Conservation (phyloP, 1,284 basidiomycete species). For the Rhodofomes roseus region DNA sequence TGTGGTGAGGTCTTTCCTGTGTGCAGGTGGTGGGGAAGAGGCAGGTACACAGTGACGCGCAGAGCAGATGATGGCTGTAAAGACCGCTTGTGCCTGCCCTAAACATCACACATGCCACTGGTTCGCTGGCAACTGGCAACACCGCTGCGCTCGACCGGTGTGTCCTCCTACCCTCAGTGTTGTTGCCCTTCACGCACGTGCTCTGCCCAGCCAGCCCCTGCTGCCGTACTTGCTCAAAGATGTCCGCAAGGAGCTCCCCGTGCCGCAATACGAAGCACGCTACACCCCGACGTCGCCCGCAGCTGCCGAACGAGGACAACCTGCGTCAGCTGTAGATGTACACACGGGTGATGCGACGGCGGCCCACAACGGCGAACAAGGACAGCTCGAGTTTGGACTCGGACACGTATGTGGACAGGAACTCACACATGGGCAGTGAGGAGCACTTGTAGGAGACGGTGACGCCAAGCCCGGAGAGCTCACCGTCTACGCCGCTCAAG, state of each 20-base stretch:
- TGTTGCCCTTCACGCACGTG: conserved; percentile 5
- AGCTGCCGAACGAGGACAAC: not conserved
- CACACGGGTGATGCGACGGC: not conserved
- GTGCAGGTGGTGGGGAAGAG: too few relatives aligned
- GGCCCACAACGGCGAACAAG: not conserved
- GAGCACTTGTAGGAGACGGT: conserved; percentile 65
- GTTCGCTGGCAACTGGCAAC: too few relatives aligned
- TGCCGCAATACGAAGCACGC: not conserved
- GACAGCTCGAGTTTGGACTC: conserved; percentile 8
- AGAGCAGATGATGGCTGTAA: too few relatives aligned
- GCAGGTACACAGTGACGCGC: too few relatives aligned
- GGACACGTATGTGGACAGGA: conserved; percentile 25
- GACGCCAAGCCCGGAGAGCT: conserved; percentile 60
- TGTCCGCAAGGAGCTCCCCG: conserved; percentile 17
- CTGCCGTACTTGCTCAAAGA: conserved; percentile 27
- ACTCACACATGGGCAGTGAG: conserved; percentile 56
- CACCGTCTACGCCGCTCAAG: conserved; percentile 32
- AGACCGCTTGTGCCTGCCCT: too few relatives aligned
- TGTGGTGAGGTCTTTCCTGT: too few relatives aligned
- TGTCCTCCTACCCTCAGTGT: conserved; percentile 37
- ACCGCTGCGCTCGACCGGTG: conserved; percentile 16
- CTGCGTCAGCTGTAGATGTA: not conserved
- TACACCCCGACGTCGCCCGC: not conserved
- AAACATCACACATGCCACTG: too few relatives aligned
- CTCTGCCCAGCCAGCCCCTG: not conserved